Conservation (phyloP, 2,329 filamentous ascomycete genomes). For the Ceratocystiopsis sp. region DNA sequence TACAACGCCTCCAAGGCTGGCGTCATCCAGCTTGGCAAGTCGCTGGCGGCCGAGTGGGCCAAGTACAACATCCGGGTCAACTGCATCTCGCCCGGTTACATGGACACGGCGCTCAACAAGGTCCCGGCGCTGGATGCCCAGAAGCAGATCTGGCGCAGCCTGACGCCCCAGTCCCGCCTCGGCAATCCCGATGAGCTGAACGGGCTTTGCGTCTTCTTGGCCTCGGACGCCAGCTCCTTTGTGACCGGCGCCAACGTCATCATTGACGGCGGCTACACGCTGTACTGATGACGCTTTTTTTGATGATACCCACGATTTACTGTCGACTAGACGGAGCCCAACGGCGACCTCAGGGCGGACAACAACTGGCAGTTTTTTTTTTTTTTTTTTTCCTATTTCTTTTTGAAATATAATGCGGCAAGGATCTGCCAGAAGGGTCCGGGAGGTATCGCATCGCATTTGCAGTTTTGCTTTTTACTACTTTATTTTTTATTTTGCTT, state of each 20-base stretch:
- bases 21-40: conserved; percentile 63
- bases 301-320: conserved; percentile 5
- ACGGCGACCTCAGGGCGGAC: neutral
- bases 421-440: neutral
- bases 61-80: conserved; percentile 69
- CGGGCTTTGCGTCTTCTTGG: conserved; percentile 59
- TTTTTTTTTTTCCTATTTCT: neutral
- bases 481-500: neutral
- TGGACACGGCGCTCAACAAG: conserved; percentile 70
- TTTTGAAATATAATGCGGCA: neutral
- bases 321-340: neutral
- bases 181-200: conserved; percentile 62
- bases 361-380: neutral
- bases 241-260: conserved; percentile 63
- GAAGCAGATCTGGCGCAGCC: conserved; percentile 63
- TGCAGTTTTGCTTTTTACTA: neutral
- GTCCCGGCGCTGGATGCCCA: conserved; percentile 62
- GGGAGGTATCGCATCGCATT: neutral
- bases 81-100: conserved; percentile 71
- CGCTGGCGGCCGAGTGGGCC: conserved; percentile 70
- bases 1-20: conserved; percentile 77
- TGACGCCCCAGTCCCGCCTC: conserved; percentile 58
- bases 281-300: conserved; percentile 13
- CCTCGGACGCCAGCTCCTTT: conserved; percentile 54
- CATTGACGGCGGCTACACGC: conserved; percentile 54